These are phyloP conservation scores for Linaria vulgaris DNA, from an alignment of 257 asterid species.

Conservation along the genomic window DNA sequence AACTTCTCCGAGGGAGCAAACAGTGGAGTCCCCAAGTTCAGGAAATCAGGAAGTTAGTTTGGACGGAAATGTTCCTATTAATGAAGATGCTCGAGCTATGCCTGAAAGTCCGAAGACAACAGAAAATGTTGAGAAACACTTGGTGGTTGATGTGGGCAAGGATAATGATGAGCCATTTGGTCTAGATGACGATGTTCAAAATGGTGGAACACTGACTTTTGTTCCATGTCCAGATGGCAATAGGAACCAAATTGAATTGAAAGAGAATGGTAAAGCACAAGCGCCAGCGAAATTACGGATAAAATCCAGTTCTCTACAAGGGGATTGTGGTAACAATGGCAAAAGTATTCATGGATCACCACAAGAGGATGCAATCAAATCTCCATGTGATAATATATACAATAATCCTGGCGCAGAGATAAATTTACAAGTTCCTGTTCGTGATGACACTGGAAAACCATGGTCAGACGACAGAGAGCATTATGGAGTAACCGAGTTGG, in stretches of 20 bases:
- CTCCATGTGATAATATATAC: slow-evolving; percentile 28
- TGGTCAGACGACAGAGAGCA: slow-evolving; percentile 37
- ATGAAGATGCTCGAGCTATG: slow-evolving; percentile 32
- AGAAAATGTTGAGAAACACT: slow-evolving; percentile 30
- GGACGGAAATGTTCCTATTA: slow-evolving; percentile 32
- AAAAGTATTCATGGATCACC: slow-evolving; percentile 32
- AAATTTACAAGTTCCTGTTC: slow-evolving; percentile 31
- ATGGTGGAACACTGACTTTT: slow-evolving; percentile 34
- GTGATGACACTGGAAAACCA: slow-evolving; percentile 31
- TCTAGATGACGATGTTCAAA: slow-evolving; percentile 33
- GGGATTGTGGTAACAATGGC: slow-evolving; percentile 42
- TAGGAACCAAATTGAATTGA: slow-evolving; percentile 31
- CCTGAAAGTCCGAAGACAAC: slow-evolving; percentile 36
- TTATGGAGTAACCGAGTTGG: slow-evolving; percentile 34
- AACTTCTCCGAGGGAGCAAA: slow-evolving; percentile 34
- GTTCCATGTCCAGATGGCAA: slow-evolving; percentile 34
- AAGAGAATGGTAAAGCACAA: slow-evolving; percentile 40
- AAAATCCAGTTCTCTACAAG: slow-evolving; percentile 48
- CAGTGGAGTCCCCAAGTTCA: slow-evolving; percentile 30
- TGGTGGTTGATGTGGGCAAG: slow-evolving; percentile 29
- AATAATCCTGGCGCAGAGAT: slow-evolving; percentile 31
- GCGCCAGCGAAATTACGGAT: slow-evolving; percentile 64
- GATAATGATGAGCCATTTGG: slow-evolving; percentile 35
- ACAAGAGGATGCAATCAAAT: slow-evolving; percentile 33
- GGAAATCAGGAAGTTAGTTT: slow-evolving; percentile 41